phyloP scores from a whole-genome alignment of 345 rosid genomes.

The Abelmoschus esculentus region DNA sequence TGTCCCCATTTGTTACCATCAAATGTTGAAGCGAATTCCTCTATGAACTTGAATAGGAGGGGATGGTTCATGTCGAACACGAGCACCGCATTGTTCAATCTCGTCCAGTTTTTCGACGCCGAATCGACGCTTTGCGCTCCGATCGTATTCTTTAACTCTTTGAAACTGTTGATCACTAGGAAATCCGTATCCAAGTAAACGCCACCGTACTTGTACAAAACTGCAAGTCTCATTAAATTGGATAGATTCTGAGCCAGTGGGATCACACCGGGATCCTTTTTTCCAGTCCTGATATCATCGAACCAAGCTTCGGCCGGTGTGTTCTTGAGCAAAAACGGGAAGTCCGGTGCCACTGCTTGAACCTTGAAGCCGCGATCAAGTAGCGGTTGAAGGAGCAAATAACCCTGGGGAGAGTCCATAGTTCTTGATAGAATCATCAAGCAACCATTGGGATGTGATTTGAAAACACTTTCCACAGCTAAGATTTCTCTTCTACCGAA shows the following conservation, averaged over 20 bases:
- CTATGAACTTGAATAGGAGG: constrained; percentile 48
- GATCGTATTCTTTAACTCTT: constrained; percentile 45
- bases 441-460: constrained; percentile 58
- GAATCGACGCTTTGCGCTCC: constrained; percentile 65
- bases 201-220: constrained; percentile 75
- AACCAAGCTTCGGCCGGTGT: constrained; percentile 73
- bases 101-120: constrained; percentile 51
- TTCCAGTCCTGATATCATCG: constrained; percentile 43
- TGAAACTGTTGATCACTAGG: constrained; percentile 52
- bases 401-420: constrained; percentile 50
- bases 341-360: constrained; percentile 49
- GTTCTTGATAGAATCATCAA: constrained; percentile 59
- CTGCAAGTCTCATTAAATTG: constrained; percentile 60
- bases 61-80: constrained; percentile 62
- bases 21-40: constrained; percentile 67
- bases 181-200: constrained; percentile 68
- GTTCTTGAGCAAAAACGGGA: constrained; percentile 40
- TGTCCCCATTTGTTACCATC: constrained; percentile 85
- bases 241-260: constrained; percentile 71
- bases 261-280: constrained; percentile 68
- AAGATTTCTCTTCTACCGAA: constrained; percentile 51
- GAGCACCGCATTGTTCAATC: constrained; percentile 72
- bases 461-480: constrained; percentile 55
- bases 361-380: constrained; percentile 40
- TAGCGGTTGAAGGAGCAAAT: constrained; percentile 44